Base-by-base conservation (phyloP, 2,329 filamentous ascomycete species). In the Cytospora piceae region DNA sequence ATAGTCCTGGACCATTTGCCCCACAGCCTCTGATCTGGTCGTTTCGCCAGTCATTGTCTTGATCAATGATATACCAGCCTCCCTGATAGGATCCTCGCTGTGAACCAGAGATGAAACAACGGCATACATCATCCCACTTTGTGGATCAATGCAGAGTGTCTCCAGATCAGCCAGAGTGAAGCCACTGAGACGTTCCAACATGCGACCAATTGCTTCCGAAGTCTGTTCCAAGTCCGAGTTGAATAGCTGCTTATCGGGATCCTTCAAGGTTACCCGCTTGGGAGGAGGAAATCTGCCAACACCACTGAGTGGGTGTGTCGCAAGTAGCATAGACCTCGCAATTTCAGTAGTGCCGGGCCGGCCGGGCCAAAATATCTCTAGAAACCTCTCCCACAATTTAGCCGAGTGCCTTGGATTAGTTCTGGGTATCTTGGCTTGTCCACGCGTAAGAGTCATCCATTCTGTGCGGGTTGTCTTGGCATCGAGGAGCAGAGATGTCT, bases 51-150 rank as follows among this genome's bases (percentile, higher is more conserved):
- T 95, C 71, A 94, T 86, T 42, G 87, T 87, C 76, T 97, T 97
- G 69, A 98, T 85, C 32, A 98, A 80, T 70, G 93, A 90, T 8
- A 94, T 85, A 1, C 91, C 89, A 20, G 92, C 90, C 74, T 94
- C 90, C 68, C 92, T 93, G 39, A 95, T 89, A 65, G 88, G 85
- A 64, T 90, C 82, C 70, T 96, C 90, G 20, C 92, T 91, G 53
- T 93, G 93, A 64, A 97, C 88, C 8, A 97, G 86, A 22, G 92
- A 85, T 5, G 90, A 89, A 55, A 97, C 87, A 52, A 97, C 83
- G 46, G 91, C 87, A 69, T 89, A 87, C 67, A 92, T 90, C 8
- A 89, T 70, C n/a, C 70, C 68, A 62, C 71, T 89, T 52, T 87
- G 80, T 24, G 86, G 83, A 65, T 90, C 87, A 61, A 85, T 82